Base-by-base conservation (phyloP, 106 monocot species). In the Amphibolis antarctica region DNA sequence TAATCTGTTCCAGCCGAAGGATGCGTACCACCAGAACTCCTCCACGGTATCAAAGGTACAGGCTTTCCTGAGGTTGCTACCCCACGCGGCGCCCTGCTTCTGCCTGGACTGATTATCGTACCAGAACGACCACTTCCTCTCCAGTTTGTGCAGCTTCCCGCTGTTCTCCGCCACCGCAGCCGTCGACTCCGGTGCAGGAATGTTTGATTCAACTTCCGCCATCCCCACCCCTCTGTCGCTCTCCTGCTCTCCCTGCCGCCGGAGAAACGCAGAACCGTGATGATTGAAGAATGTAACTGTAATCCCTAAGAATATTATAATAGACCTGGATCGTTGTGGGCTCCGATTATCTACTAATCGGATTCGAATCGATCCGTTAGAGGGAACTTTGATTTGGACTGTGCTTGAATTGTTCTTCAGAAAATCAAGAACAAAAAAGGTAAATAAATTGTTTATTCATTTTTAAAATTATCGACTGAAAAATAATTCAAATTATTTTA, bases 101-200 rank as follows among this genome's bases (percentile, higher is more conserved):
- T 83, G 71, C 66, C 82, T 86, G 18, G 89, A 80, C 66, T 86
- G 89, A 76, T 89, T 86, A 54, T 96, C 94, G 74, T 84, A 89
- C 94, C 94, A 96, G 76, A 96, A 96, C 6, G 89, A 78, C 94
- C 94, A 96, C 75, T 84, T 86, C 84, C 89, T 77, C 79, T 96
- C 84, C 22, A 96, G 82, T 27, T 52, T 70, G 78, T 96, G 63
- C 24, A 46, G 13, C 46, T 24, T 36, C 25, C 6, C 46, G 12
- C 25, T 55, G 18, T 23, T 19, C 54, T 4, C 54, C 20, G 23
- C 46, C 25, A 13, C 46, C 44, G 63, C 11, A 9, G 63, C 26
- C n/a, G 15, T 12, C 44, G 21, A 45, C 19, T 46, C 46, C 26
- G 63, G 27, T 28, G 57, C 12, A 3, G 57, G 25, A 27, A 30